Percentiles rank a stretch among this genome's conserved stretches.
These are phyloP conservation scores for Aspergillus caelatus DNA, from an alignment of 2,329 filamentous ascomycete species.

Conservation along the genomic window DNA sequence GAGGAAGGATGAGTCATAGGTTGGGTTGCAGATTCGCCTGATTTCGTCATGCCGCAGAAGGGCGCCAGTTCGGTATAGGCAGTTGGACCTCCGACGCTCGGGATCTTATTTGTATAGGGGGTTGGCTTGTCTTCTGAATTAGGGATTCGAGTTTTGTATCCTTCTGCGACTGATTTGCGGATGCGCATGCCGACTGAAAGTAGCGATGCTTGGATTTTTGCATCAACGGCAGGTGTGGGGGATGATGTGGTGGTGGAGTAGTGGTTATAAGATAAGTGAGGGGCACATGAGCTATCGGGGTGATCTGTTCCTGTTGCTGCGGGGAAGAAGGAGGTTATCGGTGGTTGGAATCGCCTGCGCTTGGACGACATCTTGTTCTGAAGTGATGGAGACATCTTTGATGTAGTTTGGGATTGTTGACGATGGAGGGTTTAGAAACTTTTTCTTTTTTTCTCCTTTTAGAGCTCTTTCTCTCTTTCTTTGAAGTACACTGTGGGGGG, in stretches of 20 bases:
- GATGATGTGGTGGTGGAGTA: conserved; percentile 44
- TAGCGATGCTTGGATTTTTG: conserved; percentile 76
- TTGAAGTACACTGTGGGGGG: neutral
- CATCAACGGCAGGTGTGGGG: conserved; percentile 59
- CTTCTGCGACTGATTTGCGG: conserved; percentile 88
- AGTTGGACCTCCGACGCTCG: conserved; percentile 17
- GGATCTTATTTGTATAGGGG: conserved; percentile 3
- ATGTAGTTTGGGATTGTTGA: neutral
- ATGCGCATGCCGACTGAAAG: conserved; percentile 92
- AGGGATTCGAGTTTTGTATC: conserved; percentile 73
- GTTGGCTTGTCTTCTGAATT: conserved; percentile 27
- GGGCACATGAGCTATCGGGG: conserved; percentile 12
- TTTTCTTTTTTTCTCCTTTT: neutral
- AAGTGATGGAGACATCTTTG: conserved; percentile 22
- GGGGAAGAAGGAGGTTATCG: conserved; percentile 45
- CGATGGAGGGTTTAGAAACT: neutral
- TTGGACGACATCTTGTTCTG: conserved; percentile 35
- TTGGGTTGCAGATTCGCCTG: conserved; percentile 57
- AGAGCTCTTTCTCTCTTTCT: neutral
- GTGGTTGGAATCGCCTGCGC: conserved; percentile 49
- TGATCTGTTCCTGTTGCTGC: conserved; percentile 18
- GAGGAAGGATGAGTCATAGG: neutral
- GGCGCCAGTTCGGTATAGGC: conserved; percentile 67
- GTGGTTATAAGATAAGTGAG: conserved; percentile 40
- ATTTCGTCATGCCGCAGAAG: conserved; percentile 78